phyloP scores from a whole-genome alignment of 345 rosid species.

The Eucalyptus microcorys region DNA sequence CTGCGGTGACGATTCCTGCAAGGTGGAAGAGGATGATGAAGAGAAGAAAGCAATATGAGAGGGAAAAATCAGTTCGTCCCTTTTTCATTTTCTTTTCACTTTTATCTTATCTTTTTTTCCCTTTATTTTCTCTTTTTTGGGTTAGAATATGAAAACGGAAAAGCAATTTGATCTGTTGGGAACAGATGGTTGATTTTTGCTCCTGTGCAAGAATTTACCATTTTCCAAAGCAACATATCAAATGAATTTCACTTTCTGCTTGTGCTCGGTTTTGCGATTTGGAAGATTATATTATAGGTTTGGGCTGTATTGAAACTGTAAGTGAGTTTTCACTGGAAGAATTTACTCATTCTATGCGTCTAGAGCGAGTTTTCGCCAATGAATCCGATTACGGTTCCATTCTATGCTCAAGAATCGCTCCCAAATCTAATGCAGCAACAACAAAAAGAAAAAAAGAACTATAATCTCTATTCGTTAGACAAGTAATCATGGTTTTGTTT shows the following conservation, averaged over 20 bases:
- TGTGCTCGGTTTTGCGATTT: background rate
- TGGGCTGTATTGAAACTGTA: background rate
- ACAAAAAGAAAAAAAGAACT: background rate
- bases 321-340: too few relatives aligned
- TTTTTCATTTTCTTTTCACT: background rate
- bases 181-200: too few relatives aligned
- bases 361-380: background rate
- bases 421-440: background rate
- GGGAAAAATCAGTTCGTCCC: background rate
- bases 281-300: background rate
- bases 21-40: background rate
- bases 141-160: too few relatives aligned
- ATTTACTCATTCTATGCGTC: background rate
- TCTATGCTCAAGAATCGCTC: background rate
- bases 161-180: too few relatives aligned
- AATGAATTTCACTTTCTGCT: background rate
- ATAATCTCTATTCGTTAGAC: background rate
- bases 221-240: background rate
- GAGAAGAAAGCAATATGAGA: background rate
- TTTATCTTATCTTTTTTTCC: too few relatives aligned
- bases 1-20: background rate
- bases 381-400: fast-evolving
- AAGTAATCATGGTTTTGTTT: background rate
- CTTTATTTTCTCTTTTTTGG: too few relatives aligned
- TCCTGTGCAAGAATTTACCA: too few relatives aligned